Evolutionary conservation across 257 asterid genomes (phyloP).

Genomic region (Thymus quinquecostatus): DNA sequence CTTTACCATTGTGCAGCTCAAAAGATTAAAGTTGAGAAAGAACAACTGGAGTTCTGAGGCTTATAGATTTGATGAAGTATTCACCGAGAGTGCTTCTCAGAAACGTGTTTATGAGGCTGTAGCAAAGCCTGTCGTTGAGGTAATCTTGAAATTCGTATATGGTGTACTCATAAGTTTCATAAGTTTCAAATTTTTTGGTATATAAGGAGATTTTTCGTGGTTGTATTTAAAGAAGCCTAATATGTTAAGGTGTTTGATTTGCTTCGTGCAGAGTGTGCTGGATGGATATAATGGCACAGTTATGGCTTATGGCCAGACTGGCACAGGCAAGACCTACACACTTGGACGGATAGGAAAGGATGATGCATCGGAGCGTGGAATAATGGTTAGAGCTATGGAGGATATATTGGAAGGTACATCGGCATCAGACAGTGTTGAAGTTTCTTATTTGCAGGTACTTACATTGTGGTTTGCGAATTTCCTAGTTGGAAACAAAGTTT

Average conservation of each 20-base stretch:
- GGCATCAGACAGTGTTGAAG: slow-evolving; percentile 65
- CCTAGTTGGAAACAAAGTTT: neutral
- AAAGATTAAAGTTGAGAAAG: slow-evolving; percentile 74
- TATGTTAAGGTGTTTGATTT: slow-evolving; percentile 24
- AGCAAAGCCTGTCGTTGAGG: slow-evolving; percentile 97
- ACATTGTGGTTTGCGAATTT: neutral
- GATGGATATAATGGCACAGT: slow-evolving; percentile 92
- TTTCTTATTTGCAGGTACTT: slow-evolving; percentile 82
- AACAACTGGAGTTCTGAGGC: slow-evolving; percentile 89
- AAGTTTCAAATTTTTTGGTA: neutral
- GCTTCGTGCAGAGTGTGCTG: slow-evolving; percentile 74
- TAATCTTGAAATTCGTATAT: slow-evolving; percentile 29
- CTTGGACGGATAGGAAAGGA: slow-evolving; percentile 77
- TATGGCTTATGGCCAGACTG: slow-evolving; percentile 95
- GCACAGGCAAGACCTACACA: slow-evolving; percentile 93
- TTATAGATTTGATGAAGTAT: slow-evolving; percentile 79
- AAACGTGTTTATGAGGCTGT: slow-evolving; percentile 89
- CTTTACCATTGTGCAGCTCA: slow-evolving; percentile 56
- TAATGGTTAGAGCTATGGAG: slow-evolving; percentile 91
- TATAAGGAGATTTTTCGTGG: neutral
- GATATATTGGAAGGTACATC: slow-evolving; percentile 62
- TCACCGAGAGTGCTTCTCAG: slow-evolving; percentile 80
- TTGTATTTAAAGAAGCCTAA: neutral
- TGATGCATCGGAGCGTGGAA: slow-evolving; percentile 83
- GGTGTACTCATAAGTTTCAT: slow-evolving; percentile 8